Base-by-base conservation (phyloP, 2,329 filamentous ascomycete genomes). In the Gaeumannomyces sp. region DNA sequence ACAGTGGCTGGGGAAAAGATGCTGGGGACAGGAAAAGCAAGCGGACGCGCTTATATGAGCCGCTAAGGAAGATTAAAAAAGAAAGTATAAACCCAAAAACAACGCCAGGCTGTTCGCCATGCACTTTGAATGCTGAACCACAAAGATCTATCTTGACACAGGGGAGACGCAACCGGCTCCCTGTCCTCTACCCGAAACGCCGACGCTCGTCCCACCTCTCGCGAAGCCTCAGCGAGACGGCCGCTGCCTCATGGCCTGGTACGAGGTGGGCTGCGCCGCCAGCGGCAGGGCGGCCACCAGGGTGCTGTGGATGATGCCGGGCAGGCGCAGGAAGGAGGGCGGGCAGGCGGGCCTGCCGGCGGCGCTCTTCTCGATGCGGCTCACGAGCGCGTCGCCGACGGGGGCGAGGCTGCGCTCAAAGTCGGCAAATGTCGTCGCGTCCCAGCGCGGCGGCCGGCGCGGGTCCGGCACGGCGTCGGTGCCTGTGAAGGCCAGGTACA, bases 401-500 rank as follows among this genome's bases (percentile, higher is more conserved):
- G 66, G 69, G 63, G 76, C 72, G 64, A 88, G 80, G 70, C 82
- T 86, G n/a, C 68, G 73, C 72, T 84, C 80, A 67, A 88, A 88
- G 22, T 80, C 77, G 11, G 74, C 73, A 31, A 76, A 81, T 66
- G 73, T 79, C 8, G 72, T 71, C 0, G 85, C 83, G 11, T 75
- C 74, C 86, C 86, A 89, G 35, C 80, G 75, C 0, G 86, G 86
- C 27, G 78, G 79, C 2, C 74, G 71, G 2, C 74, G 71, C 16
- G 76, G 73, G 1, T 85, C 85, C 0, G 85, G 85, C 0, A 87
- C 83, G 0, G 87, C 85, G 7, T 83, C 79, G 0, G 73, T 65
- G 1, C 85, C 85, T 0, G 77, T 77, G 70, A 89, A 89, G 0
- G 83, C 87, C 61, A 89, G 78, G 72, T 84, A 89, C 50, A 89